Conservation (phyloP, 225 moss, liverwort and hornwort species). For the Marchantia paleacea region DNA sequence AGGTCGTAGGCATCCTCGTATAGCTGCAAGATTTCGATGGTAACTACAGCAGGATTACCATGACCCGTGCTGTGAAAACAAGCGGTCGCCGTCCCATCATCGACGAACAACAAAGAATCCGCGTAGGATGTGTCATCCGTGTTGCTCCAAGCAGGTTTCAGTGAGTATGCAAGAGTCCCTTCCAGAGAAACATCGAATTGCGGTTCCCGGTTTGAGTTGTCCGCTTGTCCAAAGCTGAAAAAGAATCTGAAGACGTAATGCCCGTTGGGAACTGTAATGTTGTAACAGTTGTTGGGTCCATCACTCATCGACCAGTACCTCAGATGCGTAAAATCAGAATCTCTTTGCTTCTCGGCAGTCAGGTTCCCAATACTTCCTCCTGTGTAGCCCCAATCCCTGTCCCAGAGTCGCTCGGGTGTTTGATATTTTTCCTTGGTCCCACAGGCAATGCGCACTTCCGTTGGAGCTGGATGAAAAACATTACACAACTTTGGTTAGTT, state of each 20-base stretch:
- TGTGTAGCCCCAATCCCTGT: slow-evolving; percentile 63
- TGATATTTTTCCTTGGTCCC: slow-evolving; percentile 49
- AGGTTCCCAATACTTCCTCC: slow-evolving; percentile 62
- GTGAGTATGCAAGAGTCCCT: slow-evolving; percentile 67
- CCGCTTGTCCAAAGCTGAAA: slow-evolving; percentile 58
- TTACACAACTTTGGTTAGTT: background rate
- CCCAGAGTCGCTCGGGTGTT: slow-evolving; percentile 61
- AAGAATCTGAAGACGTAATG: slow-evolving; percentile 75
- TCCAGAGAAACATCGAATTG: slow-evolving; percentile 88
- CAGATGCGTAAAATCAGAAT: slow-evolving; percentile 50
- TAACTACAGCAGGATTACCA: slow-evolving; percentile 68
- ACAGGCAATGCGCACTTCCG: slow-evolving; percentile 65
- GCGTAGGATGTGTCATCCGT: slow-evolving; percentile 56
- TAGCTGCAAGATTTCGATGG: slow-evolving; percentile 73
- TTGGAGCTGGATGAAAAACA: slow-evolving; percentile 29
- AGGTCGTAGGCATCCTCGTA: slow-evolving; percentile 82
- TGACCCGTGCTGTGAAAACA: slow-evolving; percentile 90
- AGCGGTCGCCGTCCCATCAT: slow-evolving; percentile 68
- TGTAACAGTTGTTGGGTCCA: slow-evolving; percentile 87
- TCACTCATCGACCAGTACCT: slow-evolving; percentile 72
- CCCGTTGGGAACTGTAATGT: slow-evolving; percentile 74
- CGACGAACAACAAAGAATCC: slow-evolving; percentile 69
- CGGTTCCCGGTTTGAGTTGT: slow-evolving; percentile 64
- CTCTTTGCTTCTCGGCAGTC: slow-evolving; percentile 38
- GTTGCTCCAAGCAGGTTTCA: slow-evolving; percentile 62